phyloP scores from a whole-genome alignment of 106 monocot species.

The Triglochin maritima region DNA sequence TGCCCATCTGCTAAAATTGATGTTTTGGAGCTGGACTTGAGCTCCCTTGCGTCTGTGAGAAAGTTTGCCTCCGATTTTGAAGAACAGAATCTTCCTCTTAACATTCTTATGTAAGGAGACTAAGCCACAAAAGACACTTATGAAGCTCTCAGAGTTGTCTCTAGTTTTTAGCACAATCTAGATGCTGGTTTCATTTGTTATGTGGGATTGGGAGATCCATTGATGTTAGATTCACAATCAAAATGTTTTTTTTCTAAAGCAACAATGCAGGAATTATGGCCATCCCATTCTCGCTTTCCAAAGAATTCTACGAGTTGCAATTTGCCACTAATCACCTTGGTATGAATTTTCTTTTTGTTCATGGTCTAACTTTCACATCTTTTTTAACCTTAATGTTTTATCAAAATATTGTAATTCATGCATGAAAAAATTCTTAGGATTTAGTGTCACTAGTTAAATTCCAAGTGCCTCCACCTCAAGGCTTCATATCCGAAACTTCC shows the following conservation, averaged over 20 bases:
- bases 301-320: slow-evolving; percentile 18
- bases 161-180: too few relatives aligned
- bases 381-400: not conserved
- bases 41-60: slow-evolving; percentile 17
- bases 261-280: slow-evolving; percentile 27
- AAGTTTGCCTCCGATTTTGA: slow-evolving; percentile 18
- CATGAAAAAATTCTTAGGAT: too few relatives aligned
- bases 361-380: not conserved
- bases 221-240: too few relatives aligned
- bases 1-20: slow-evolving; percentile 16
- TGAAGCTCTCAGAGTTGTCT: too few relatives aligned
- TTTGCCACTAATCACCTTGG: slow-evolving; percentile 19
- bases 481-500: too few relatives aligned
- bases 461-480: too few relatives aligned
- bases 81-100: slow-evolving; percentile 9
- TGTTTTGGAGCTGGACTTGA: slow-evolving; percentile 16
- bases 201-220: too few relatives aligned
- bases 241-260: slow-evolving; percentile 8
- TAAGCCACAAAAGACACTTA: not conserved
- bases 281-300: slow-evolving; percentile 13
- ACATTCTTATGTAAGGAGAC: slow-evolving; percentile 19
- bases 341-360: not conserved
- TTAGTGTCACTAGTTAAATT: too few relatives aligned
- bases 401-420: not conserved
- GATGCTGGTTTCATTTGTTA: too few relatives aligned